Percentiles rank a stretch among this genome's conserved stretches.
Conservation (phyloP, 2,329 filamentous ascomycete species). For the Bisporella sp. region DNA sequence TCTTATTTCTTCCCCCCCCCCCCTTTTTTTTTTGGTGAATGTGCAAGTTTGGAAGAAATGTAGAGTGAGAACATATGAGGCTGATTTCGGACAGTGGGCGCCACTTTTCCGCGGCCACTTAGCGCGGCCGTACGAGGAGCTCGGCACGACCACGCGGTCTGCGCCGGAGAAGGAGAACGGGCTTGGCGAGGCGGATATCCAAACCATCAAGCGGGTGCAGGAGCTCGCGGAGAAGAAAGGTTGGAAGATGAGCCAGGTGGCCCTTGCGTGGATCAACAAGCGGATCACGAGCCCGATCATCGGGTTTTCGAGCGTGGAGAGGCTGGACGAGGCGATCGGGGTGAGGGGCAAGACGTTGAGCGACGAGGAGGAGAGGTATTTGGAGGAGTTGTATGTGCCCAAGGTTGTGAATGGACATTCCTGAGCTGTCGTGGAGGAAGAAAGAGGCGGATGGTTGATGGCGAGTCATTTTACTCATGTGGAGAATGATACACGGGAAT, state of each 20-base stretch:
- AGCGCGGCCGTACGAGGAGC: conserved; percentile 20
- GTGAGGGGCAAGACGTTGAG: conserved; percentile 33
- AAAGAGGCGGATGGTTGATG: not conserved
- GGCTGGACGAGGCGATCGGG: conserved; percentile 46
- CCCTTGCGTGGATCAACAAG: conserved; percentile 46
- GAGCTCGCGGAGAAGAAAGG: conserved; percentile 49
- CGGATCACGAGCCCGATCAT: conserved; percentile 42
- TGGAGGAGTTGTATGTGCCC: conserved; percentile 46
- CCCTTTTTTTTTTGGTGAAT: not conserved
- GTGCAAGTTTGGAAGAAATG: not conserved
- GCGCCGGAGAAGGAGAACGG: conserved; percentile 26
- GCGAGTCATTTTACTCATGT: not conserved
- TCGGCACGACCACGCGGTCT: conserved; percentile 17
- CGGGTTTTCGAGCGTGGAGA: conserved; percentile 40
- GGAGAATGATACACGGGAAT: no score
- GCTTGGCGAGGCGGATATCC: conserved; percentile 37
- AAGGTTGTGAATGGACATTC: conserved; percentile 31
- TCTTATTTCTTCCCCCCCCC: no score
- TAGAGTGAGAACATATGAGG: not conserved
- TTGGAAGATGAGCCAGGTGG: conserved; percentile 51
- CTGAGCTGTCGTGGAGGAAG: conserved; percentile 1
- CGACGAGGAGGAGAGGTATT: conserved; percentile 43
- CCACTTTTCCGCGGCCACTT: conserved; percentile 29
- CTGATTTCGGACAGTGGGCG: conserved; percentile 21
- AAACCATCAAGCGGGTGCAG: conserved; percentile 47